A percentile compares a stretch with the other conserved stretches of the same genome.
phyloP scores from a whole-genome alignment of 2,329 filamentous ascomycete genomes.

The Thyridium curvatum region DNA sequence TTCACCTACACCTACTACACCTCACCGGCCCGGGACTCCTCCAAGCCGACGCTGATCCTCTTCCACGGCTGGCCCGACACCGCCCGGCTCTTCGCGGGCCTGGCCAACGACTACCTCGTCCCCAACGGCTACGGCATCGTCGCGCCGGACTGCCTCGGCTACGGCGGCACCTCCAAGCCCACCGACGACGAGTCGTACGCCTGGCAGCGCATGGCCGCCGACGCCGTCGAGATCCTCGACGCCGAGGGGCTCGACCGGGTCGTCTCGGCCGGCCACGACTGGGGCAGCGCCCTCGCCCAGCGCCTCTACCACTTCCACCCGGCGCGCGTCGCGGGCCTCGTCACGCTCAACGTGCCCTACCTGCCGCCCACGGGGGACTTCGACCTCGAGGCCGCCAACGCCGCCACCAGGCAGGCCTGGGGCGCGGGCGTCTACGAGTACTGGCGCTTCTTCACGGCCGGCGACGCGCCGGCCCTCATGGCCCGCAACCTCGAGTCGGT shows the following conservation, averaged over 20 bases:
- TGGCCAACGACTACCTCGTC: constrained; percentile 30
- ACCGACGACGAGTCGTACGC: constrained; percentile 27
- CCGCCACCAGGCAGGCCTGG: constrained; percentile 18
- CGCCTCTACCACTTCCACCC: constrained; percentile 34
- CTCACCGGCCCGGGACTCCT: constrained; percentile 5
- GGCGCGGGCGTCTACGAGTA: constrained; percentile 33
- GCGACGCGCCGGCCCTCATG: constrained; percentile 30
- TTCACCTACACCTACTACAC: constrained; percentile 35
- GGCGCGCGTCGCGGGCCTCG: constrained; percentile 30
- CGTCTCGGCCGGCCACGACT: constrained; percentile 42
- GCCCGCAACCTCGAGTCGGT: constrained; percentile 27
- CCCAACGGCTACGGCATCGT: constrained; percentile 26
- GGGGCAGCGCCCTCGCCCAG: constrained; percentile 33
- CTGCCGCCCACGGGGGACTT: constrained; percentile 23
- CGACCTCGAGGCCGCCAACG: constrained; percentile 26
- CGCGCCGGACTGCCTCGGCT: constrained; percentile 30
- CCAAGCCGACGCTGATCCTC: constrained; percentile 27
- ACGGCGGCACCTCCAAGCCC: constrained; percentile 32
- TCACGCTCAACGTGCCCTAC: constrained; percentile 36
- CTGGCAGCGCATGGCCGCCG: constrained; percentile 25
- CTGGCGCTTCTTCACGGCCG: constrained; percentile 36
- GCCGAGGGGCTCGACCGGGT: constrained; percentile 24
- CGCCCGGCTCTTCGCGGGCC: constrained; percentile 34
- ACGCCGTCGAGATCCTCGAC: constrained; percentile 32
- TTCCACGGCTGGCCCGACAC: constrained; percentile 44